Conservation (phyloP, 2,329 filamentous ascomycete genomes). For the Fusarium nisikadoi region DNA sequence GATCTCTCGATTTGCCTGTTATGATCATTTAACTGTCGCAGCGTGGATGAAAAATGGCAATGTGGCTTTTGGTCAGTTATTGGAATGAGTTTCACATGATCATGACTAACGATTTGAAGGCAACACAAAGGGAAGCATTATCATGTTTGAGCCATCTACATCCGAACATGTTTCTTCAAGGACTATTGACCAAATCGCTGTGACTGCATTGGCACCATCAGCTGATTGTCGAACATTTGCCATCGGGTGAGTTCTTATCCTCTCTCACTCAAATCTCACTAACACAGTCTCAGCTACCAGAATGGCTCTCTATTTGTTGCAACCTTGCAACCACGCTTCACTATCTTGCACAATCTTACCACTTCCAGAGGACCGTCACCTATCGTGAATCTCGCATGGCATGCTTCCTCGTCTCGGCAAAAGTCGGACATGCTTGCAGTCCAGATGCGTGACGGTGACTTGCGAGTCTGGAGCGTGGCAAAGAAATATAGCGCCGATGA, state of each 20-base stretch:
- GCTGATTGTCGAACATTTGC: constrained; percentile 94
- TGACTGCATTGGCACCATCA: constrained; percentile 91
- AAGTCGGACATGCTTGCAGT: constrained; percentile 98
- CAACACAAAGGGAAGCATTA: constrained; percentile 91
- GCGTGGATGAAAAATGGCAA: constrained; percentile 98
- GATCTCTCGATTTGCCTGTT: constrained; percentile 90
- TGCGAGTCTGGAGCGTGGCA: constrained; percentile 95
- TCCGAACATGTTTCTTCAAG: constrained; percentile 91
- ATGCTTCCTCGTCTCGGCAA: constrained; percentile 93
- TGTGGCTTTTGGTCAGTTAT: constrained; percentile 85
- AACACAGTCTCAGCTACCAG: constrained; percentile 74
- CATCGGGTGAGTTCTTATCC: constrained; percentile 76
- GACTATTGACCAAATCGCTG: constrained; percentile 90
- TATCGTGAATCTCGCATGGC: constrained; percentile 90
- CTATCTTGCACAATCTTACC: constrained; percentile 90
- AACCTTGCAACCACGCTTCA: constrained; percentile 89
- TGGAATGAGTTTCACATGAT: constrained; percentile 6
- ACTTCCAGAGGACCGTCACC: constrained; percentile 86
- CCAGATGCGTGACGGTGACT: constrained; percentile 89
- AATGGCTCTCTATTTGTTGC: constrained; percentile 95
- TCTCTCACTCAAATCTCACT: constrained; percentile 5
- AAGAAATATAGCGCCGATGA: constrained; percentile 79
- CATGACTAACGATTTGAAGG: constrained; percentile 62
- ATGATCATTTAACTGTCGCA: constrained; percentile 85
- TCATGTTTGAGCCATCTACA: constrained; percentile 91